phyloP scores from a whole-genome alignment of 768 basidiomycete species.

The Hygrophorus russula region DNA sequence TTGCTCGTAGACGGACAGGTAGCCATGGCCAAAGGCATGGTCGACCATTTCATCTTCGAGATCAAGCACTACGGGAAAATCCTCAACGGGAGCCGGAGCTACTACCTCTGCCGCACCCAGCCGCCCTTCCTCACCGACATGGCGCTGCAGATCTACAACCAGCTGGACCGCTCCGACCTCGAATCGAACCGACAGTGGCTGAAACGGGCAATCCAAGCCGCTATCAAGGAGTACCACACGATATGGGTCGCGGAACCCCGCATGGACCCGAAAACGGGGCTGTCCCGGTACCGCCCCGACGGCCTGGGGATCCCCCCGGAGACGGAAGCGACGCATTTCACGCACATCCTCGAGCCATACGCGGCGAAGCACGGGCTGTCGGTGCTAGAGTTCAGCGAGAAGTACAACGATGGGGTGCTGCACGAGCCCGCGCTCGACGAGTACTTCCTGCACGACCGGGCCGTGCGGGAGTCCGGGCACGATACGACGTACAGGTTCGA shows the following conservation, averaged over 20 bases:
- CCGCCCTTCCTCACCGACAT: slow-evolving; percentile 99
- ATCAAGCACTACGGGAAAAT: slow-evolving; percentile 97
- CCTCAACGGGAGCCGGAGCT: slow-evolving; percentile 89
- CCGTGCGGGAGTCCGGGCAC: slow-evolving; percentile 93
- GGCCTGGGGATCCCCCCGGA: slow-evolving; percentile 96
- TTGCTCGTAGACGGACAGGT: slow-evolving; percentile 92
- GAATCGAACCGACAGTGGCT: slow-evolving; percentile 83
- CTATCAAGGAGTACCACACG: slow-evolving; percentile 98
- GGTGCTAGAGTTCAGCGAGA: slow-evolving; percentile 92
- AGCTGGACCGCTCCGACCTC: slow-evolving; percentile 77
- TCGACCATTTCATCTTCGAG: slow-evolving; percentile 98
- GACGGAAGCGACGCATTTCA: slow-evolving; percentile 98
- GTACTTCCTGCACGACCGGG: slow-evolving; percentile 94
- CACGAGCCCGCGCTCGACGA: slow-evolving; percentile 87
- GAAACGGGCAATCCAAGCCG: slow-evolving; percentile 91
- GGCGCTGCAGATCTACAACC: slow-evolving; percentile 96
- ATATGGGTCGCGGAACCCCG: slow-evolving; percentile 95
- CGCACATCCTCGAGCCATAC: slow-evolving; percentile 92
- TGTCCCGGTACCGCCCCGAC: slow-evolving; percentile 89
- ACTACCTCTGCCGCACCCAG: slow-evolving; percentile 92
- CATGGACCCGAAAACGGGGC: slow-evolving; percentile 87
- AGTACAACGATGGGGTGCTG: slow-evolving; percentile 79
- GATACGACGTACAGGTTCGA: slow-evolving; percentile 97
- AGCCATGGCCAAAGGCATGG: slow-evolving; percentile 93
- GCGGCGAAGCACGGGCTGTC: slow-evolving; percentile 88